A percentile compares a stretch with the other conserved stretches of the same genome.
Evolutionary conservation across 1,139 yeast genomes (phyloP).

Genomic region (Arxiozyma slooffiae): DNA sequence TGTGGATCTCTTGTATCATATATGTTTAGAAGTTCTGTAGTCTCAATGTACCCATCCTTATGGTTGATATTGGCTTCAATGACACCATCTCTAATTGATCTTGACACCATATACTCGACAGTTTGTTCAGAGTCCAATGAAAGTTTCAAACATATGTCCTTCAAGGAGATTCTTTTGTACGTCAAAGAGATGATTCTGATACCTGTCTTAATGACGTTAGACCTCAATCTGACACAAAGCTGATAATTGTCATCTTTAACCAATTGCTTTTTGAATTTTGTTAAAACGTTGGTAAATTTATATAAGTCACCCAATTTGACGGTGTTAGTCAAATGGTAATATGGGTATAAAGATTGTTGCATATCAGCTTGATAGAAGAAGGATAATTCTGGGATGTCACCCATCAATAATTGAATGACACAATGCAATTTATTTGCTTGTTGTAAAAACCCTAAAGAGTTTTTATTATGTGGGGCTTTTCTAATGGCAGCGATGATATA

Average conservation of each 20-base stretch:
- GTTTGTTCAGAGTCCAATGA: constrained; percentile 90
- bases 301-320: constrained; percentile 87
- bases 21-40: constrained; percentile 74
- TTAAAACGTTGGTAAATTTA: constrained; percentile 66
- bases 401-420: constrained; percentile 85
- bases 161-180: constrained; percentile 81
- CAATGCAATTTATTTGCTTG: constrained; percentile 83
- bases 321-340: constrained; percentile 80
- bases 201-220: constrained; percentile 96
- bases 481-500: constrained; percentile 86
- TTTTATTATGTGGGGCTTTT: constrained; percentile 89
- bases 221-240: constrained; percentile 80
- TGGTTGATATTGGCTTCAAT: constrained; percentile 92
- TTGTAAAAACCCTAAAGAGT: constrained; percentile 81
- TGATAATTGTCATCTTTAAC: constrained; percentile 75
- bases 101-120: constrained; percentile 93
- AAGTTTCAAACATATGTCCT: constrained; percentile 82
- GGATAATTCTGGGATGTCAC: constrained; percentile 91
- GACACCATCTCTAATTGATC: constrained; percentile 95
- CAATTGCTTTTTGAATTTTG: constrained; percentile 52
- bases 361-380: constrained; percentile 58
- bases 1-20: constrained; percentile 87
- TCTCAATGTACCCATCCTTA: constrained; percentile 84
- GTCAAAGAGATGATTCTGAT: constrained; percentile 87
- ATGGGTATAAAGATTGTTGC: constrained; percentile 61